Evolutionary conservation across 441 rosid species (phyloP).

Genomic region (Metrosideros polymorpha): DNA sequence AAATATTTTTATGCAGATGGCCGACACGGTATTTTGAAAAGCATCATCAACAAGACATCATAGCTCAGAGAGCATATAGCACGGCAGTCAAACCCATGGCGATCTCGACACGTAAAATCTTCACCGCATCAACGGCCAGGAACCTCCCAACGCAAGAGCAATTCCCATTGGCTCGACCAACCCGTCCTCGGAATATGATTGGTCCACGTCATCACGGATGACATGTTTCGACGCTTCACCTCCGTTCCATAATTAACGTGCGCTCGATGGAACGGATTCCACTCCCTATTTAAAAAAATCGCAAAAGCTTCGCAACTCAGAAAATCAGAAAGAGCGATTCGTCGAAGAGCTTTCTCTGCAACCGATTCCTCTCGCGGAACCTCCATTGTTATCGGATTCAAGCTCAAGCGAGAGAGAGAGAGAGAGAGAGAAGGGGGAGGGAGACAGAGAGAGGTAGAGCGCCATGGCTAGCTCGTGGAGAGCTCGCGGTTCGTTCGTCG

Average conservation of each 20-base stretch:
- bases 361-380: not conserved
- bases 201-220: not conserved
- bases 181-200: not conserved
- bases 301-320: not conserved
- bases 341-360: too few relatives aligned
- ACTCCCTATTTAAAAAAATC: not conserved
- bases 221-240: not conserved
- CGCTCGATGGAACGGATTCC: not conserved
- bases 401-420: not conserved
- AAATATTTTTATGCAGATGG: too few relatives aligned
- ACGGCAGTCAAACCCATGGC: not conserved
- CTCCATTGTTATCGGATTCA: not conserved
- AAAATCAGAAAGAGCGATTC: not conserved
- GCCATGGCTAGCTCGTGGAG: constrained; percentile 17
- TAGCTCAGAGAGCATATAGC: too few relatives aligned
- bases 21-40: not conserved
- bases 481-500: constrained; percentile 8
- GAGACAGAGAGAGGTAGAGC: not conserved
- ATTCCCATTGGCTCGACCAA: not conserved
- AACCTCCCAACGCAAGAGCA: not conserved
- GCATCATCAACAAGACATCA: not conserved
- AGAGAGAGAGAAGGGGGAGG: too few relatives aligned
- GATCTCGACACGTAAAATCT: not conserved
- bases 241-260: too few relatives aligned
- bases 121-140: not conserved